Evolutionary conservation across 345 rosid species (phyloP).

Genomic region (Angophora floribunda): DNA sequence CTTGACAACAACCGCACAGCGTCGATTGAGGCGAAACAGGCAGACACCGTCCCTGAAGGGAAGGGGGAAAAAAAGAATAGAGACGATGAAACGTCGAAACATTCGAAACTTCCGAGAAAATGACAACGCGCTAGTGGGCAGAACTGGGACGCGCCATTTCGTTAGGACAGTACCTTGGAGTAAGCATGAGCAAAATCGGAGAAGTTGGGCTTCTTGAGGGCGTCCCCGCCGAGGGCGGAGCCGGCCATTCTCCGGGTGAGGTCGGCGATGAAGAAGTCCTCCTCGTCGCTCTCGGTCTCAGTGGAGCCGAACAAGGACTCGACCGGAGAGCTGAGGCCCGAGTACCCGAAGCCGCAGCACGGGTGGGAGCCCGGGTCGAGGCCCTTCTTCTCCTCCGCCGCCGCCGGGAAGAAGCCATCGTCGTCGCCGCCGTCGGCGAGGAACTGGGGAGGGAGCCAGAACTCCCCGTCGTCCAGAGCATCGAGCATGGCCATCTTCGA

Average conservation of each 20-base stretch:
- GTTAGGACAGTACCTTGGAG: background rate
- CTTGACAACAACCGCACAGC: background rate
- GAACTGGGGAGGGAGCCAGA: slow-evolving; percentile 70
- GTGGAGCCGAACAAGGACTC: slow-evolving; percentile 48
- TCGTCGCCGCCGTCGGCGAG: slow-evolving; percentile 52
- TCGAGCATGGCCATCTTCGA: slow-evolving; percentile 38
- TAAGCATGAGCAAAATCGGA: background rate
- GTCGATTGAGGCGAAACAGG: slow-evolving; percentile 10
- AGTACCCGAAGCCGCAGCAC: slow-evolving; percentile 21
- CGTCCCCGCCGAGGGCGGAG: background rate
- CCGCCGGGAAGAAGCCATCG: background rate
- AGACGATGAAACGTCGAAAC: background rate
- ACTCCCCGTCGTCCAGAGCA: slow-evolving; percentile 51
- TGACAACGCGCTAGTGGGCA: background rate
- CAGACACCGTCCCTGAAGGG: background rate
- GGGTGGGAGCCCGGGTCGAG: background rate
- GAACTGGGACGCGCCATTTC: background rate
- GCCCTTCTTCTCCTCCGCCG: slow-evolving; percentile 1
- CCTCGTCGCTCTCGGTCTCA: slow-evolving; percentile 60
- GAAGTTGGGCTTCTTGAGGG: background rate
- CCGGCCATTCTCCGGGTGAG: slow-evolving; percentile 1
- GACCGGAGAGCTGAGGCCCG: slow-evolving; percentile 49
- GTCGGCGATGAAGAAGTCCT: slow-evolving; percentile 13
- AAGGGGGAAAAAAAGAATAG: background rate
- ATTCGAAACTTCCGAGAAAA: background rate